Evolutionary conservation across 768 basidiomycete genomes (phyloP).

Genomic region (Hortiboletus campestris): DNA sequence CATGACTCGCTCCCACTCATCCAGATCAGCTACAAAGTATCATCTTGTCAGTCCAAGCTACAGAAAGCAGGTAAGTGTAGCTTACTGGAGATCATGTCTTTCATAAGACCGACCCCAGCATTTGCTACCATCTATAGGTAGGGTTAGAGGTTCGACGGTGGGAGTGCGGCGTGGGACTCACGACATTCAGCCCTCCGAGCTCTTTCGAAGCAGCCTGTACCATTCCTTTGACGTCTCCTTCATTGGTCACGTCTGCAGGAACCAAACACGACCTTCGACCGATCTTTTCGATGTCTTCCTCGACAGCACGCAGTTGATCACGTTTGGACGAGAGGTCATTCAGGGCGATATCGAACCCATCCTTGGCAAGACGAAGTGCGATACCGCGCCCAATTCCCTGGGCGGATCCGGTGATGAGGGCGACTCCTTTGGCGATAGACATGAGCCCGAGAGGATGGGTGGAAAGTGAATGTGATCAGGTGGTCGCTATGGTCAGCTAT

Average conservation of each 20-base stretch:
- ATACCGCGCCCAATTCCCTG: slow-evolving; percentile 30
- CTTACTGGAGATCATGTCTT: slow-evolving; percentile 2
- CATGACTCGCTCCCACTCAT: slow-evolving; percentile 1
- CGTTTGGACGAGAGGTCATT: slow-evolving; percentile 26
- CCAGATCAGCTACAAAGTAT: background rate
- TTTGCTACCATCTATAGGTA: slow-evolving; percentile 16
- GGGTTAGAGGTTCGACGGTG: too few species aligned
- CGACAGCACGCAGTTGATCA: slow-evolving; percentile 9
- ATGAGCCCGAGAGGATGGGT: background rate
- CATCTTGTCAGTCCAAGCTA: background rate
- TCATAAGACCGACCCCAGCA: background rate
- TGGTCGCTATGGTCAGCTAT: background rate
- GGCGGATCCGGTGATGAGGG: slow-evolving; percentile 31
- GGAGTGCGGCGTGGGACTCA: background rate
- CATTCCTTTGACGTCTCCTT: slow-evolving; percentile 8
- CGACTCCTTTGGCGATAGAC: slow-evolving; percentile 25
- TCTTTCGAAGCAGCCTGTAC: background rate
- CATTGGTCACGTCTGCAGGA: slow-evolving; percentile 11
- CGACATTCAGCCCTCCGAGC: slow-evolving; percentile 11
- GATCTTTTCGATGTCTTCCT: slow-evolving; percentile 3
- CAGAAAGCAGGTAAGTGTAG: too few species aligned
- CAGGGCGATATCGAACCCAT: slow-evolving; percentile 29
- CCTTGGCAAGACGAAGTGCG: slow-evolving; percentile 17
- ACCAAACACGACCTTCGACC: slow-evolving; percentile 17
- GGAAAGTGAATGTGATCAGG: too few species aligned